A percentile compares a stretch with the other conserved stretches of the same genome.
These are phyloP conservation scores for Lathyrus aphaca DNA, from an alignment of 306 rosid species.

Conservation along the genomic window DNA sequence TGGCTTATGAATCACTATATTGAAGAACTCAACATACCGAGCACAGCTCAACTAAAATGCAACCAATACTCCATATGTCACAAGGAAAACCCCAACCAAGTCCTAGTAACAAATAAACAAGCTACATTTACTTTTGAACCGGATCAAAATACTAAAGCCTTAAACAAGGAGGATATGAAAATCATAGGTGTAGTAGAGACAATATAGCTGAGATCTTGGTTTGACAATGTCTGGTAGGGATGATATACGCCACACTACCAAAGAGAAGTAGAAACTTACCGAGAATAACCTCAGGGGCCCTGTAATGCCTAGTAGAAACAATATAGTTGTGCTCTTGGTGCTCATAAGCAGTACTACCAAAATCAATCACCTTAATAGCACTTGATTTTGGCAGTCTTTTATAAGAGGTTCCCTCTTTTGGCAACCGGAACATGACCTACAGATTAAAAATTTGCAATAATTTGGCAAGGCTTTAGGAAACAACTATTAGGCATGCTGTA, in stretches of 20 bases:
- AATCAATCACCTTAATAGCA: conserved; percentile 82
- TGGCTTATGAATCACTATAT: conserved; percentile 10
- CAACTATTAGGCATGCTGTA: not conserved
- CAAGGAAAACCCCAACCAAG: conserved; percentile 93
- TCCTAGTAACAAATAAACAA: conserved; percentile 57
- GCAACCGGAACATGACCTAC: conserved; percentile 19
- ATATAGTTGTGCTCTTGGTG: conserved; percentile 76
- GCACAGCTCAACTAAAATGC: conserved; percentile 89
- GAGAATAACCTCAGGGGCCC: conserved; percentile 88
- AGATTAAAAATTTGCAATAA: conserved; percentile 6
- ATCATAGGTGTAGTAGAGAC: conserved; percentile 11
- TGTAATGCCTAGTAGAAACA: conserved; percentile 86
- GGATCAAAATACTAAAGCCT: not conserved
- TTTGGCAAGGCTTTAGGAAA: not conserved
- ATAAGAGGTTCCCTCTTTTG: conserved; percentile 19
- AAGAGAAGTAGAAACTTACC: conserved; percentile 50
- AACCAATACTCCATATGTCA: conserved; percentile 84
- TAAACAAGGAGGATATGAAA: not conserved
- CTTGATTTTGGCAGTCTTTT: conserved; percentile 68
- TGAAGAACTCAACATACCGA: conserved; percentile 60
- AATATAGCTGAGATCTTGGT: not conserved
- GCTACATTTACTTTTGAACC: conserved; percentile 7
- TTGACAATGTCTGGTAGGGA: not conserved
- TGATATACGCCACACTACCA: not conserved
- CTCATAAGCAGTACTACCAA: conserved; percentile 87